Evolutionary conservation across 2,329 filamentous ascomycete genomes (phyloP).

Genomic region (Alternaria conjuncta): DNA sequence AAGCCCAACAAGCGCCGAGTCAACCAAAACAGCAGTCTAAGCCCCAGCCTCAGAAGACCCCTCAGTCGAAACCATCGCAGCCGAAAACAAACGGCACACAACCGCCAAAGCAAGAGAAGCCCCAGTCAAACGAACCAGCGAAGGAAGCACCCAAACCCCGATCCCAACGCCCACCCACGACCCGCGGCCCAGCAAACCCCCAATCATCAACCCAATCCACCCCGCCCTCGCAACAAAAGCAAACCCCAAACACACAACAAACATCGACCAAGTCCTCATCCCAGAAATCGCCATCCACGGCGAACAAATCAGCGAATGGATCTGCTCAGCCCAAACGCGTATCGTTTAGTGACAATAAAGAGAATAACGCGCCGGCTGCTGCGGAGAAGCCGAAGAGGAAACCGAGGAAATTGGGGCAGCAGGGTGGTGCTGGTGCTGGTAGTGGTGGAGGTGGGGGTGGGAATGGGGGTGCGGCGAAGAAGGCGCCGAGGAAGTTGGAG

Average conservation of each 20-base stretch:
- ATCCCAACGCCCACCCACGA: constrained; percentile 11
- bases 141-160: constrained; percentile 22
- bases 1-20: background rate
- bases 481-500: constrained; percentile 35
- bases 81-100: constrained; percentile 3
- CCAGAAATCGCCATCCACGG: constrained; percentile 10
- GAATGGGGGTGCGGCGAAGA: constrained; percentile 11
- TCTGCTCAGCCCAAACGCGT: constrained; percentile 8
- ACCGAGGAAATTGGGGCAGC: constrained; percentile 34
- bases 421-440: constrained; percentile 5
- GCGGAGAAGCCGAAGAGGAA: constrained; percentile 24
- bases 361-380: constrained; percentile 20
- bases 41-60: constrained; percentile 3
- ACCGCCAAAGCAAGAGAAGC: constrained; percentile 22
- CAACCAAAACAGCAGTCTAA: background rate
- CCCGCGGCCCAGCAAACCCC: background rate
- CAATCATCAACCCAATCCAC: background rate
- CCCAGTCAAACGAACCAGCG: constrained; percentile 9
- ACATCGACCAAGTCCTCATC: background rate
- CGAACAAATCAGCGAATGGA: constrained; percentile 10
- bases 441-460: background rate
- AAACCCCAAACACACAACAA: constrained; percentile 12
- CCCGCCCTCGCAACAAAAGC: background rate
- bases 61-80: constrained; percentile 1
- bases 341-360: constrained; percentile 18